phyloP scores from a whole-genome alignment of 805 yeast species.

The Blastobotrys chiropterorum region DNA sequence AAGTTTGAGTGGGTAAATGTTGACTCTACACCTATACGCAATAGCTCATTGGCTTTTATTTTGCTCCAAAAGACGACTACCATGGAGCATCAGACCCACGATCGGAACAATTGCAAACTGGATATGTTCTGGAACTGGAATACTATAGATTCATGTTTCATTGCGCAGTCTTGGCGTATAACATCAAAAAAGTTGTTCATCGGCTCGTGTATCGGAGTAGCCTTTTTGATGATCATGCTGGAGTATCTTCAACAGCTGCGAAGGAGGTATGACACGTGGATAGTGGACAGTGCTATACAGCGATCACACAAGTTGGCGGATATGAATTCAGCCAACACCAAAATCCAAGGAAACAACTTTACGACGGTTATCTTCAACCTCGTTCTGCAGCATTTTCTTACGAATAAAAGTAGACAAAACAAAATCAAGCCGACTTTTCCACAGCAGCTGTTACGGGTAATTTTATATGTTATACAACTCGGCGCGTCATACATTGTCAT shows the following conservation, averaged over 20 bases:
- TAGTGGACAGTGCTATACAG: background rate
- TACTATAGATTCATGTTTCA: background rate
- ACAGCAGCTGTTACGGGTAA: background rate
- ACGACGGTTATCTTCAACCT: background rate
- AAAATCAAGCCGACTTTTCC: background rate
- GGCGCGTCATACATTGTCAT: background rate
- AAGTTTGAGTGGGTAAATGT: too few relatives aligned
- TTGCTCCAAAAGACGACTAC: too few relatives aligned
- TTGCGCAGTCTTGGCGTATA: background rate
- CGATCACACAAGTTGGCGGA: background rate
- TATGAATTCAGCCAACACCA: background rate
- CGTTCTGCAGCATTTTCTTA: background rate
- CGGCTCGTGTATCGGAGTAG: background rate
- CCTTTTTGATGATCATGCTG: background rate
- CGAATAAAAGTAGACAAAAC: background rate
- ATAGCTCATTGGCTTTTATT: too few relatives aligned
- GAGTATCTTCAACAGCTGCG: background rate
- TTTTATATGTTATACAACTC: background rate
- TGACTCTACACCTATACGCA: too few relatives aligned
- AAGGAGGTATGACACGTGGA: background rate
- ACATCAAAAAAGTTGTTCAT: background rate
- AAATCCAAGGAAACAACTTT: background rate
- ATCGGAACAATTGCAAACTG: background rate
- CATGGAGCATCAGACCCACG: background rate
- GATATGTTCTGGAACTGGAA: background rate